These are phyloP conservation scores for Hypoxylon subgilvum DNA, from an alignment of 495 filamentous ascomycete genomes.

Conservation along the genomic window DNA sequence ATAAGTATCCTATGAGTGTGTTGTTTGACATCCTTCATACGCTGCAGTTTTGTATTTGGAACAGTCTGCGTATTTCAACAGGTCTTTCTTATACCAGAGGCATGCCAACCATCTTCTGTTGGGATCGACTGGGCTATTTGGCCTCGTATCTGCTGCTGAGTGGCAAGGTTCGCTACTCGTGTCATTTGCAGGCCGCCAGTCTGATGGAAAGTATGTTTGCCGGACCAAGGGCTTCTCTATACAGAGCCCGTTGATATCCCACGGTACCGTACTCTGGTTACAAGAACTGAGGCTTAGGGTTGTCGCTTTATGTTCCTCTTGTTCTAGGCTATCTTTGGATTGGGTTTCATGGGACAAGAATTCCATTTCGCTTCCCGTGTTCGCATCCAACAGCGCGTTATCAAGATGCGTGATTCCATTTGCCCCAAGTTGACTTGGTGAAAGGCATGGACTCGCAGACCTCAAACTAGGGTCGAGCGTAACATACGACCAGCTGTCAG, in stretches of 20 bases:
- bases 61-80: slow-evolving; percentile 13
- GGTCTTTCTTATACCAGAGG: slow-evolving; percentile 26
- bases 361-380: neutral
- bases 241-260: neutral
- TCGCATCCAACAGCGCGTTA: neutral
- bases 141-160: neutral
- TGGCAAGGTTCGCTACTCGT: neutral
- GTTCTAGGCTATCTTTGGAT: neutral
- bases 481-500: no score
- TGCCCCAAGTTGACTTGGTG: neutral
- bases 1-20: slow-evolving; percentile 25
- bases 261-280: no score
- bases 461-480: neutral
- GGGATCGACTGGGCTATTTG: neutral
- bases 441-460: neutral
- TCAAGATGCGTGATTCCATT: neutral
- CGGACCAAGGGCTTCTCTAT: neutral
- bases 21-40: slow-evolving; percentile 36
- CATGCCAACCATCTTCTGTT: slow-evolving; percentile 12
- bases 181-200: neutral
- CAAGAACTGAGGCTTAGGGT: neutral
- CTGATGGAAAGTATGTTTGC: neutral
- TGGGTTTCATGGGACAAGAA: neutral
- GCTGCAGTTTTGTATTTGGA: slow-evolving; percentile 17
- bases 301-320: neutral